These are phyloP conservation scores for Aspergillus egyptiacus DNA, from an alignment of 495 filamentous ascomycete genomes.

Conservation along the genomic window DNA sequence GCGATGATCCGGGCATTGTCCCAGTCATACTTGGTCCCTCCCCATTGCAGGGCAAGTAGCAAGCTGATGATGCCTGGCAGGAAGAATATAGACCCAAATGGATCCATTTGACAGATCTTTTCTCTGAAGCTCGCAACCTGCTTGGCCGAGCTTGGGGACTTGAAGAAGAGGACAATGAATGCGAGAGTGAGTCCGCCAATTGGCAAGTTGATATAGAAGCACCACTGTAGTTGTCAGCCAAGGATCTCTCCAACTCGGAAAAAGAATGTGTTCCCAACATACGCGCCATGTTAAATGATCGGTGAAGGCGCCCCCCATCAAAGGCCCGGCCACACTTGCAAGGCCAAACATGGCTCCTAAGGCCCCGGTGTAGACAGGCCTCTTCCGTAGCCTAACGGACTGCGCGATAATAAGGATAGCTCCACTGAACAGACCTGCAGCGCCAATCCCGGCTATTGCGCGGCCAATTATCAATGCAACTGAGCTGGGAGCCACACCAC, in stretches of 20 bases:
- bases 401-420: slow-evolving; percentile 73
- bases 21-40: slow-evolving; percentile 67
- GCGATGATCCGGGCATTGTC: slow-evolving; percentile 57
- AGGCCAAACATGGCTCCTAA: slow-evolving; percentile 80
- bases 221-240: too few relatives aligned
- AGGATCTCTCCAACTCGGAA: too few relatives aligned
- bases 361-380: slow-evolving; percentile 67
- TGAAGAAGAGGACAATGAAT: slow-evolving; percentile 55
- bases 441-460: slow-evolving; percentile 78
- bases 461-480: slow-evolving; percentile 75
- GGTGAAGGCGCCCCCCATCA: slow-evolving; percentile 58
- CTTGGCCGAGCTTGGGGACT: slow-evolving; percentile 46
- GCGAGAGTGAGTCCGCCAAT: slow-evolving; percentile 60
- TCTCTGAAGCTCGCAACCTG: slow-evolving; percentile 32
- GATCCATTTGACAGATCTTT: slow-evolving; percentile 57
- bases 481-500: slow-evolving; percentile 69
- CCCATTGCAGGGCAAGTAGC: slow-evolving; percentile 81
- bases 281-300: slow-evolving; percentile 54
- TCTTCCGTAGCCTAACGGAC: slow-evolving; percentile 62
- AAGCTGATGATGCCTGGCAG: slow-evolving; percentile 67
- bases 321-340: slow-evolving; percentile 67
- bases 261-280: too few relatives aligned
- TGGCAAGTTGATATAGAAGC: slow-evolving; percentile 61
- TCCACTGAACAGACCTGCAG: slow-evolving; percentile 77
- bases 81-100: slow-evolving; percentile 60